Percentiles rank a stretch among this genome's conserved stretches.
Evolutionary conservation across 2,329 filamentous ascomycete genomes (phyloP).

Genomic region (Calonectria henricotiae): DNA sequence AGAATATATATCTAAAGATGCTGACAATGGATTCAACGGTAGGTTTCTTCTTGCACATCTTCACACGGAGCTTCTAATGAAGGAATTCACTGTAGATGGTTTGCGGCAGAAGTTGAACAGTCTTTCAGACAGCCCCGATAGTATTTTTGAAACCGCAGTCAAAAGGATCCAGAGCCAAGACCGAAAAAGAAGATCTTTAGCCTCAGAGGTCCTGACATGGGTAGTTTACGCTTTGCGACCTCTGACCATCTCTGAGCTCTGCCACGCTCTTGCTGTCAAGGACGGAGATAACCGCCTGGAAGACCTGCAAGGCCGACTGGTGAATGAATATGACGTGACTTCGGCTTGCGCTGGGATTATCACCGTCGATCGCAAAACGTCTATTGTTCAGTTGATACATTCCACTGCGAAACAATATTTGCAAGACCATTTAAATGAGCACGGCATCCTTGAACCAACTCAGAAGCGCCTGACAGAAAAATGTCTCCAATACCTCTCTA

Average conservation of each 20-base stretch:
- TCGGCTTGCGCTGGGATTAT: conserved; percentile 17
- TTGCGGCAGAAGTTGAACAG: conserved; percentile 1
- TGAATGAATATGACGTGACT: not conserved
- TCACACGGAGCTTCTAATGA: conserved; percentile 12
- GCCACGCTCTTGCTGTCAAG: conserved; percentile 10
- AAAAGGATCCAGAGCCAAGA: conserved; percentile 1
- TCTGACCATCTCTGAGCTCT: conserved; percentile 10
- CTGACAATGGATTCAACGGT: not conserved
- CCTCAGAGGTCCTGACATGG: conserved; percentile 1
- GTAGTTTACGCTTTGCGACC: conserved; percentile 3
- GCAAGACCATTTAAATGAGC: not conserved
- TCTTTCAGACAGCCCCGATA: not conserved
- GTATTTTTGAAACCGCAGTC: conserved; percentile 9
- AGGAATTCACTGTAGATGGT: not conserved
- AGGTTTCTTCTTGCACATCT: conserved; percentile 30
- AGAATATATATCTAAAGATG: not conserved
- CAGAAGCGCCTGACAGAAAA: not conserved
- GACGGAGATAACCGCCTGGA: not conserved
- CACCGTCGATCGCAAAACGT: conserved; percentile 13
- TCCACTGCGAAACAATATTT: conserved; percentile 9
- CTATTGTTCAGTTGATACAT: conserved; percentile 6
- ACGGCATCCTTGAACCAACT: not conserved
- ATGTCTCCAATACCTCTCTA: not conserved
- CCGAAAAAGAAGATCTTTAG: not conserved
- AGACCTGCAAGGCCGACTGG: not conserved